A percentile compares a stretch with the other conserved stretches of the same genome.
phyloP scores from a whole-genome alignment of 352 stramenopile genomes.

The Phytophthora hibernalis region DNA sequence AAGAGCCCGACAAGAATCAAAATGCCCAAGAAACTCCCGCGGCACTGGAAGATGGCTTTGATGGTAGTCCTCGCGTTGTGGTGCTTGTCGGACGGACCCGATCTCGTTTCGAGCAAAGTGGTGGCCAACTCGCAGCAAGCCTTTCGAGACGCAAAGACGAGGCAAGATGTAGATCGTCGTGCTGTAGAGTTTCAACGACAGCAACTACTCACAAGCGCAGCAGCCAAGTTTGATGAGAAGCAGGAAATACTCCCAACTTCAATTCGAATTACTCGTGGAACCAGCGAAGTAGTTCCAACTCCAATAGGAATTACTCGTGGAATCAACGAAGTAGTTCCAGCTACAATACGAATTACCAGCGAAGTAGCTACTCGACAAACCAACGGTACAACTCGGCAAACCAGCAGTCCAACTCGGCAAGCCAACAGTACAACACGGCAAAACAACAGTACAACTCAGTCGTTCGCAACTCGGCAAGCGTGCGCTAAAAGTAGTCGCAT shows the following conservation, averaged over 20 bases:
- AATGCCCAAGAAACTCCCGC: conserved; percentile 16
- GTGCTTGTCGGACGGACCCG: conserved; percentile 10
- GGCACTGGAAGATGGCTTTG: conserved; percentile 9
- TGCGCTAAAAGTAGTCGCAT: not conserved
- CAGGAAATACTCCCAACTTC: conserved; percentile 29
- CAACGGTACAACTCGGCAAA: not conserved
- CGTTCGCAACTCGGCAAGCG: too few species aligned
- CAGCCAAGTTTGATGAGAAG: conserved; percentile 19
- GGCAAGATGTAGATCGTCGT: conserved; percentile 23
- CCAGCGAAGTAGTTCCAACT: conserved; percentile 26
- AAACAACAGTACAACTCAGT: too few species aligned
- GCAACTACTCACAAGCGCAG: conserved; percentile 9
- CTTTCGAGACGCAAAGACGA: conserved; percentile 14
- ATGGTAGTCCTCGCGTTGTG: conserved; percentile 13
- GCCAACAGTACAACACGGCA: too few species aligned
- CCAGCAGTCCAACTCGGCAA: not conserved
- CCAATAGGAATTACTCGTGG: not conserved
- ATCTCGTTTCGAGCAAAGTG: conserved; percentile 17
- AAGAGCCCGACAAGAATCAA: not conserved
- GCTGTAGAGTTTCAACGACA: conserved; percentile 14
- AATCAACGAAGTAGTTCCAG: conserved; percentile 1
- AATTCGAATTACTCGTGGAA: conserved; percentile 18
- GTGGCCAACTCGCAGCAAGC: conserved; percentile 6
- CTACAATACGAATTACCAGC: too few species aligned
- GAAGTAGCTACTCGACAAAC: too few species aligned